Evolutionary conservation across 2,329 filamentous ascomycete genomes (phyloP).

Genomic region (Gyromitra esculenta): DNA sequence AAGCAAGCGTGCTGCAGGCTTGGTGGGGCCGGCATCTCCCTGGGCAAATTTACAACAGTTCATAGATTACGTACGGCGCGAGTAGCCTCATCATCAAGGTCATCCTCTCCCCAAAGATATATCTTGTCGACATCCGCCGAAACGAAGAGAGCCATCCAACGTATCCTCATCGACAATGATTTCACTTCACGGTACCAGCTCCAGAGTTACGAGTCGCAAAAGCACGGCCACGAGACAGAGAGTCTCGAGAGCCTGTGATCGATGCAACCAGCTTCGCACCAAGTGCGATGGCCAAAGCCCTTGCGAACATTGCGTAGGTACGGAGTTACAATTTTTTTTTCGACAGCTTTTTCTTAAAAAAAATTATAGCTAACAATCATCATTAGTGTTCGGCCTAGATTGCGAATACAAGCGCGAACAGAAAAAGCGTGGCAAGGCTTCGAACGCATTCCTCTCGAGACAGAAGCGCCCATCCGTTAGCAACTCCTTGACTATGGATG

Average conservation of each 20-base stretch:
- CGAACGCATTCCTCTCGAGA: slow-evolving; percentile 44
- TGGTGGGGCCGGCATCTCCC: slow-evolving; percentile 48
- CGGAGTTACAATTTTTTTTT: slow-evolving; percentile 10
- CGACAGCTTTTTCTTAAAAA: not conserved
- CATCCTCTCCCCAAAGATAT: slow-evolving; percentile 30
- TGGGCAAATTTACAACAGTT: slow-evolving; percentile 37
- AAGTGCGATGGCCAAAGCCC: slow-evolving; percentile 51
- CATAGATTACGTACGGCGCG: slow-evolving; percentile 47
- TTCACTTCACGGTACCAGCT: slow-evolving; percentile 47
- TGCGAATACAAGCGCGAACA: slow-evolving; percentile 52
- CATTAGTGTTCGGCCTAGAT: slow-evolving; percentile 48
- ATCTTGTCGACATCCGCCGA: slow-evolving; percentile 47
- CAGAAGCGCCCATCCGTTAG: slow-evolving; percentile 44
- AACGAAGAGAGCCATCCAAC: slow-evolving; percentile 38
- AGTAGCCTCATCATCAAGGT: slow-evolving; percentile 20
- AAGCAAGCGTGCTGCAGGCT: slow-evolving; percentile 24
- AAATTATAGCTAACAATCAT: slow-evolving; percentile 10
- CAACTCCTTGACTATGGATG: slow-evolving; percentile 39
- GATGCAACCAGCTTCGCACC: slow-evolving; percentile 51
- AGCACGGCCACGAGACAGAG: slow-evolving; percentile 50
- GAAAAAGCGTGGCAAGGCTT: slow-evolving; percentile 51
- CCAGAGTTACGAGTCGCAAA: slow-evolving; percentile 45
- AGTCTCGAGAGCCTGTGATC: slow-evolving; percentile 51
- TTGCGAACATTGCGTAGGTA: slow-evolving; percentile 51
- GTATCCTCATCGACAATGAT: slow-evolving; percentile 48